Evolutionary conservation across 768 basidiomycete genomes (phyloP).

Genomic region (Suillus subluteus): DNA sequence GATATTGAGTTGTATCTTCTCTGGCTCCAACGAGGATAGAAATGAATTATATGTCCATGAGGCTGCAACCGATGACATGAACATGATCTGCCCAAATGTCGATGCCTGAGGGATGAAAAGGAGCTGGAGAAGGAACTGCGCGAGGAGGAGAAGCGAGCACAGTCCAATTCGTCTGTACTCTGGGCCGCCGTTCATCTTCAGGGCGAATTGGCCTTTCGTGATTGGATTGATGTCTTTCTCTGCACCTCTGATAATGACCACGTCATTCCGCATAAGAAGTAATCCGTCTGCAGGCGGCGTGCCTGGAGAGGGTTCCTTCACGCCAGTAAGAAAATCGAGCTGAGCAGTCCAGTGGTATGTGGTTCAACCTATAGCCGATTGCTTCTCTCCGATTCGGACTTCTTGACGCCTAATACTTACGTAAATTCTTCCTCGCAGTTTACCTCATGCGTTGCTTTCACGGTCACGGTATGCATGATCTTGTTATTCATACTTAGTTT

Average conservation of each 20-base stretch:
- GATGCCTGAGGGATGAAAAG: constrained; percentile 39
- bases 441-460: too few relatives aligned
- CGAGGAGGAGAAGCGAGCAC: constrained; percentile 35
- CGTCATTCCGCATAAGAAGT: constrained; percentile 24
- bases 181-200: constrained; percentile 25
- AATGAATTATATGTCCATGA: constrained; percentile 42
- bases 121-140: constrained; percentile 38
- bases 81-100: constrained; percentile 41
- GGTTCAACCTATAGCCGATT: too few relatives aligned
- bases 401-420: too few relatives aligned
- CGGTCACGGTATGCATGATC: too few relatives aligned
- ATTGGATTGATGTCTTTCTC: constrained; percentile 36
- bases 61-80: constrained; percentile 32
- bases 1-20: constrained; percentile 28
- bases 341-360: too few relatives aligned
- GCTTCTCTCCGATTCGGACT: too few relatives aligned
- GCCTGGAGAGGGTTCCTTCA: constrained; percentile 25
- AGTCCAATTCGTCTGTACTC: constrained; percentile 27
- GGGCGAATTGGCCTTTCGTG: constrained; percentile 34
- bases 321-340: constrained; percentile 21
- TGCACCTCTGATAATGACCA: constrained; percentile 35
- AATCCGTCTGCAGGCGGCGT: constrained; percentile 37
- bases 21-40: constrained; percentile 41
- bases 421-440: too few relatives aligned
- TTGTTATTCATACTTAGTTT: too few relatives aligned